Evolutionary conservation across 352 stramenopile species (phyloP).

Genomic region (Salisapilia sapeloensis): DNA sequence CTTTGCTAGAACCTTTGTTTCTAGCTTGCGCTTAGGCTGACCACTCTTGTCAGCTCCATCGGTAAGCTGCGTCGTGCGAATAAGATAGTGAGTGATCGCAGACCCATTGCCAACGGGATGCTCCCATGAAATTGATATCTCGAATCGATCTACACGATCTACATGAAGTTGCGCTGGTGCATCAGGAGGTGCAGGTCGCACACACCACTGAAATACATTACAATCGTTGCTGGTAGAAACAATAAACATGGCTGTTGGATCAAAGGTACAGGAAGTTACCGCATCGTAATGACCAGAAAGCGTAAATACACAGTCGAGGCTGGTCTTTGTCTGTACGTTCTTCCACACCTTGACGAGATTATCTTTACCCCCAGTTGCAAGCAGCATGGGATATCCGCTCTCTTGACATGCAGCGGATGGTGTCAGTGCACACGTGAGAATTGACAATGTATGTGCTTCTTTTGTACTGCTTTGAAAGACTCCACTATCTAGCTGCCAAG

Average conservation of each 20-base stretch:
- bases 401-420: constrained; percentile 4
- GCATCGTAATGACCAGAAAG: constrained; percentile 32
- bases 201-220: constrained; percentile 25
- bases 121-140: constrained; percentile 26
- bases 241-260: constrained; percentile 24
- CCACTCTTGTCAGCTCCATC: constrained; percentile 9
- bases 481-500: constrained; percentile 18
- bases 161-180: constrained; percentile 10
- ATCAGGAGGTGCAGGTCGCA: constrained; percentile 26
- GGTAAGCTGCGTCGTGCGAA: constrained; percentile 20
- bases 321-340: constrained; percentile 1
- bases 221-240: constrained; percentile 33
- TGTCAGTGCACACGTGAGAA: constrained; percentile 32
- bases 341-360: constrained; percentile 53
- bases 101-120: constrained; percentile 38
- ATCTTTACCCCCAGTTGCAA: constrained; percentile 35
- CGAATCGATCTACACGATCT: constrained; percentile 16
- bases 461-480: constrained; percentile 15
- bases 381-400: constrained; percentile 11
- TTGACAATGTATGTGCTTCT: constrained; percentile 21
- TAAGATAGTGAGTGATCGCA: constrained; percentile 26
- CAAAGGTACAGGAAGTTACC: constrained; percentile 15
- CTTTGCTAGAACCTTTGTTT: constrained; percentile 19
- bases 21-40: too few species aligned
- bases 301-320: constrained; percentile 18